These are phyloP conservation scores for Teunomyces tritomae DNA, from an alignment of 805 yeast species.

Conservation along the genomic window DNA sequence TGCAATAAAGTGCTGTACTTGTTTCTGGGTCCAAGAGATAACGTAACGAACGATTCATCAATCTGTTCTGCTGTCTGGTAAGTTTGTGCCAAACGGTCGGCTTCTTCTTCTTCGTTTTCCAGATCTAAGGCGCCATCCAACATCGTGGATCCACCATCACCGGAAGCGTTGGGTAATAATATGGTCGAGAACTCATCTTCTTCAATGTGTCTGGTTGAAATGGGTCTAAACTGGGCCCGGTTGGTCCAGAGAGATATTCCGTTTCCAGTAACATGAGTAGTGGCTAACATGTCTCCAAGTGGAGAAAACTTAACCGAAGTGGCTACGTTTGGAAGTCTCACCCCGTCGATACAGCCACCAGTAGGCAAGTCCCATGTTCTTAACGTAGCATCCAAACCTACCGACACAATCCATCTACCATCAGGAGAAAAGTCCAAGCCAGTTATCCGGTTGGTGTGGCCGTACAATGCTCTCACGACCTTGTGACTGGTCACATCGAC, in stretches of 20 bases:
- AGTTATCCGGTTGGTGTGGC: conserved; percentile 87
- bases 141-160: conserved; percentile 69
- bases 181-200: conserved; percentile 68
- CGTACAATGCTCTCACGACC: conserved; percentile 82
- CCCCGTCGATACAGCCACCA: conserved; percentile 95
- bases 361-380: conserved; percentile 98
- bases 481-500: conserved; percentile 79
- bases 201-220: conserved; percentile 71
- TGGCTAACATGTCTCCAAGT: conserved; percentile 85
- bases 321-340: conserved; percentile 72
- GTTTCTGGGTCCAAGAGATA: conserved; percentile 72
- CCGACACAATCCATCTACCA: conserved; percentile 91
- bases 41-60: conserved; percentile 59
- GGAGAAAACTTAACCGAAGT: conserved; percentile 81
- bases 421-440: conserved; percentile 88
- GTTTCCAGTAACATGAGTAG: conserved; percentile 85
- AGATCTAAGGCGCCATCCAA: conserved; percentile 74
- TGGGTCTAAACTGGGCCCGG: conserved; percentile 74
- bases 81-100: conserved; percentile 19
- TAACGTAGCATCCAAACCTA: conserved; percentile 79
- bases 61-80: conserved; percentile 64
- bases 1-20: conserved; percentile 78
- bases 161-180: conserved; percentile 71
- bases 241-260: conserved; percentile 94
- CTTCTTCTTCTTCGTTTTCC: conserved; percentile 33